phyloP scores from a whole-genome alignment of 2,329 filamentous ascomycete species.

The Colletotrichum gloeosporioides region DNA sequence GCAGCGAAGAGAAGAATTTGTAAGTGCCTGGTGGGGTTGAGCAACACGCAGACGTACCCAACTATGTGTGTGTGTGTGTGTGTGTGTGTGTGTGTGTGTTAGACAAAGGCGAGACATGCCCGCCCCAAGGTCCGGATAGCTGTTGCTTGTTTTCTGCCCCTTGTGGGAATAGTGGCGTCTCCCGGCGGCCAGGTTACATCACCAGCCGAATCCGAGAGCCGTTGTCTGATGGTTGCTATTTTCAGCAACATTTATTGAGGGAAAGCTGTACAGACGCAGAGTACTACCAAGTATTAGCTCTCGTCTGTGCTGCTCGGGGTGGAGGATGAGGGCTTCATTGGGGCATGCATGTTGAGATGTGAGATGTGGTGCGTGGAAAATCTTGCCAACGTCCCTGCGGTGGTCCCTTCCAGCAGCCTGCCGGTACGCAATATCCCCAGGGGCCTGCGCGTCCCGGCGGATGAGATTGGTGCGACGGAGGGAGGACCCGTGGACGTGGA shows the following conservation, averaged over 20 bases:
- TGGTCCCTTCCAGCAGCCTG: not conserved
- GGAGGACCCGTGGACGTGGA: not conserved
- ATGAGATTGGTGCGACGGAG: conserved; percentile 4
- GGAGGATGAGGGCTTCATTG: not conserved
- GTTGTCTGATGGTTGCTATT: not conserved
- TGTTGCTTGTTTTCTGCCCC: not conserved
- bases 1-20: not conserved
- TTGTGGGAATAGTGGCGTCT: not conserved
- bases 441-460: not conserved
- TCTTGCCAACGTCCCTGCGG: not conserved
- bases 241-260: not conserved
- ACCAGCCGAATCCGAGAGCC: not conserved
- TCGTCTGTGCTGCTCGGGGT: not conserved
- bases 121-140: not conserved
- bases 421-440: not conserved
- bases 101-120: not conserved
- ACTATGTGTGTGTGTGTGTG: not conserved
- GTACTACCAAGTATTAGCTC: not conserved
- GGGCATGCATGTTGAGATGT: not conserved
- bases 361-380: not conserved
- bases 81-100: not conserved
- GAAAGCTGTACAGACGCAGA: not conserved
- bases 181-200: not conserved
- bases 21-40: not conserved
- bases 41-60: not conserved